Evolutionary conservation across 495 filamentous ascomycete species (phyloP).

Genomic region (Articulospora tetracladia): DNA sequence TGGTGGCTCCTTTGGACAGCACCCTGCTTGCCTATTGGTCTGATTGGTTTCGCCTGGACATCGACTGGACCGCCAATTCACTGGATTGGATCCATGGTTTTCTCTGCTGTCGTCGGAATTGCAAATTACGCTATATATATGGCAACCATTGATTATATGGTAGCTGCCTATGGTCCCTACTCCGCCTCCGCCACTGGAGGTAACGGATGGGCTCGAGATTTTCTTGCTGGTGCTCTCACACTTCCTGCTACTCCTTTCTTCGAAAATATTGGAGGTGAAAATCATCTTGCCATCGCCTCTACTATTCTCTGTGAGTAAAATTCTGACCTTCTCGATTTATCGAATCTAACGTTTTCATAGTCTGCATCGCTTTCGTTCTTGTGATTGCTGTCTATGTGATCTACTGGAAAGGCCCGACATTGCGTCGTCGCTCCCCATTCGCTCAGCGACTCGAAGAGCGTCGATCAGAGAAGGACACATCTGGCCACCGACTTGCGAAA

Average conservation of each 20-base stretch:
- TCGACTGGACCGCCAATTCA: conserved; percentile 57
- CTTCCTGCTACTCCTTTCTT: conserved; percentile 57
- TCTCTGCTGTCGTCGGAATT: conserved; percentile 58
- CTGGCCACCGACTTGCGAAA: conserved; percentile 37
- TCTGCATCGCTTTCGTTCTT: conserved; percentile 64
- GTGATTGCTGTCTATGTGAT: conserved; percentile 71
- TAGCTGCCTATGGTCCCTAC: conserved; percentile 75
- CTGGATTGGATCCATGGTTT: conserved; percentile 60
- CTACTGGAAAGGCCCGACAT: conserved; percentile 68
- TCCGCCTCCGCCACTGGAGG: conserved; percentile 75
- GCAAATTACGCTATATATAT: conserved; percentile 73
- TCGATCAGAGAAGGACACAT: conserved; percentile 36
- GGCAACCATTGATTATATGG: conserved; percentile 84
- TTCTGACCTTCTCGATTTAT: background rate
- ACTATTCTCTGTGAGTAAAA: conserved; percentile 54
- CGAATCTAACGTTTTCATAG: conserved; percentile 9
- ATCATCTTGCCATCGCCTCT: conserved; percentile 63
- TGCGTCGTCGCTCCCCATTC: conserved; percentile 68
- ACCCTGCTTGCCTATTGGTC: conserved; percentile 61
- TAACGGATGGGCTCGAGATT: conserved; percentile 69
- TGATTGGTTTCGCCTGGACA: conserved; percentile 68
- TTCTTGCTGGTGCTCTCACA: conserved; percentile 76
- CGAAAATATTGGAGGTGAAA: conserved; percentile 50
- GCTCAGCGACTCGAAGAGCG: conserved; percentile 65
- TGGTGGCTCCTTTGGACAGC: conserved; percentile 59